These are phyloP conservation scores for Scedosporium apiospermum DNA, from an alignment of 2,329 filamentous ascomycete genomes.

Conservation along the genomic window DNA sequence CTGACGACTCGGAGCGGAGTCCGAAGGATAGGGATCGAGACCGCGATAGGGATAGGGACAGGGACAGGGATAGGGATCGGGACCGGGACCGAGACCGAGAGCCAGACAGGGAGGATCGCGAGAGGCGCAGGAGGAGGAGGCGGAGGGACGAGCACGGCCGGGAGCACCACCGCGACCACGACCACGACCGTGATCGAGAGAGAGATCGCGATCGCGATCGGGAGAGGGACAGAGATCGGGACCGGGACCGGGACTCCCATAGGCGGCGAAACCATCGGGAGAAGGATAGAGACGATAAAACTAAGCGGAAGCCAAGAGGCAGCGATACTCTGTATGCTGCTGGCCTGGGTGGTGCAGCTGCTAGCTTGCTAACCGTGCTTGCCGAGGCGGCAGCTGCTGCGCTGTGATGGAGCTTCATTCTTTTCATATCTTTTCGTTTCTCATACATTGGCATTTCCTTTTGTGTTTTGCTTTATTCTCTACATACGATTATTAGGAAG, in stretches of 20 bases:
- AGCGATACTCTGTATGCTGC: constrained; percentile 47
- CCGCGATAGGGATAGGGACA: constrained; percentile 20
- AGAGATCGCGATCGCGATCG: constrained; percentile 27
- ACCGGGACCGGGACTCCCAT: constrained; percentile 11
- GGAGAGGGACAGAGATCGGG: constrained; percentile 20
- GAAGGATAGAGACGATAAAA: constrained; percentile 20
- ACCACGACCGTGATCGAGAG: constrained; percentile 33
- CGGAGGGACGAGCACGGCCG: constrained; percentile 25
- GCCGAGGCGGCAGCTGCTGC: constrained; percentile 38
- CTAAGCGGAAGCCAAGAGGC: constrained; percentile 34
- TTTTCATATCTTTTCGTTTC: not conserved
- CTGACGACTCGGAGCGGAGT: constrained; percentile 18
- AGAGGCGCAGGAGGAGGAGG: constrained; percentile 20
- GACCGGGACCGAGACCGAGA: constrained; percentile 23
- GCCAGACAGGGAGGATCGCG: constrained; percentile 15
- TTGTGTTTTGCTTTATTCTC: not conserved
- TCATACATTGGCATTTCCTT: not conserved
- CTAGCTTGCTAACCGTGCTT: constrained; percentile 46
- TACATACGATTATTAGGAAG: not conserved
- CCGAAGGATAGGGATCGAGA: constrained; percentile 23
- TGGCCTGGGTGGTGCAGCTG: constrained; percentile 51
- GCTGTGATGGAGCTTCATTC: constrained; percentile 1
- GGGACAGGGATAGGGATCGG: constrained; percentile 10
- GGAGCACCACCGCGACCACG: constrained; percentile 29
- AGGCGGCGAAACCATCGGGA: constrained; percentile 11